These are phyloP conservation scores for Pichia inconspicua DNA, from an alignment of 1,139 yeast genomes.

Conservation along the genomic window DNA sequence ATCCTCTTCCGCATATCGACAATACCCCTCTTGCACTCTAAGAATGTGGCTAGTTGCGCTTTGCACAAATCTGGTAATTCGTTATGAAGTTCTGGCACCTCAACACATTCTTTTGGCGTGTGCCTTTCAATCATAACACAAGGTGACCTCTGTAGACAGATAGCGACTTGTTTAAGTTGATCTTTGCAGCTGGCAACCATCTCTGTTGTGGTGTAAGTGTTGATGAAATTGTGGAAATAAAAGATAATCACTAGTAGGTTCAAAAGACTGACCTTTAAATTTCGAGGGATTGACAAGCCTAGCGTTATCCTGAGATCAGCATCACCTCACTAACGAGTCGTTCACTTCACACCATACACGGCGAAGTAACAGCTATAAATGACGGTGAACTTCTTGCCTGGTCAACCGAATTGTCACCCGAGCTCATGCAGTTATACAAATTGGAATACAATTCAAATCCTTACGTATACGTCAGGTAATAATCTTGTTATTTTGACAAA, in stretches of 20 bases:
- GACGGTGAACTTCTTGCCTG: slow-evolving; percentile 73
- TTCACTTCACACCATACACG: background rate
- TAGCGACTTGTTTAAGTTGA: slow-evolving; percentile 86
- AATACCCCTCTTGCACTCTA: slow-evolving; percentile 81
- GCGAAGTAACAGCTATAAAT: slow-evolving; percentile 25
- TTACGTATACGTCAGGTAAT: slow-evolving; percentile 83
- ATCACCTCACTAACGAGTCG: background rate
- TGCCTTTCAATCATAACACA: slow-evolving; percentile 87
- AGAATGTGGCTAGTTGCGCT: slow-evolving; percentile 74
- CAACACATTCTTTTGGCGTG: slow-evolving; percentile 83
- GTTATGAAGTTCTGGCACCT: slow-evolving; percentile 65
- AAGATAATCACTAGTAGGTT: background rate
- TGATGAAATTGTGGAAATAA: background rate
- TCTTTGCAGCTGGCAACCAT: slow-evolving; percentile 61
- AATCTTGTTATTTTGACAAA: slow-evolving; percentile 61
- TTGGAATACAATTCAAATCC: slow-evolving; percentile 63
- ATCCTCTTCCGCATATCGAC: slow-evolving; percentile 88
- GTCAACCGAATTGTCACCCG: slow-evolving; percentile 60
- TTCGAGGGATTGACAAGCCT: background rate
- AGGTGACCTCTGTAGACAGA: slow-evolving; percentile 91
- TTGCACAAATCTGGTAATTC: slow-evolving; percentile 84
- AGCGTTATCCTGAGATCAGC: background rate
- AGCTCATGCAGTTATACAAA: slow-evolving; percentile 52
- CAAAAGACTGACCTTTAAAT: background rate
- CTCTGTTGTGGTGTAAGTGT: background rate